Evolutionary conservation across 768 basidiomycete species (phyloP).

Genomic region (Mycena vulgaris): DNA sequence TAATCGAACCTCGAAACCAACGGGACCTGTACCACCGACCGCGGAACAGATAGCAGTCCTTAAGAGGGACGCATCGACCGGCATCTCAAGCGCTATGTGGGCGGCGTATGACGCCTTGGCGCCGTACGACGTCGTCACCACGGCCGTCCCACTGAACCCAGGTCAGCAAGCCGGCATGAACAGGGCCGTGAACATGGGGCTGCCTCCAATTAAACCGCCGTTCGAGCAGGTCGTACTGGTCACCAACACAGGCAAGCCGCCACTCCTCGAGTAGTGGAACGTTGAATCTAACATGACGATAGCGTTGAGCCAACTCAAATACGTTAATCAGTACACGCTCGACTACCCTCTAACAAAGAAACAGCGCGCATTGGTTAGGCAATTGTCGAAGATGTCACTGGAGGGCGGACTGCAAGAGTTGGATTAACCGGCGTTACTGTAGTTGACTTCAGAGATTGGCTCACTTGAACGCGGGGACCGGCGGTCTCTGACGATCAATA

Average conservation of each 20-base stretch:
- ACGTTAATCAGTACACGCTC: no score
- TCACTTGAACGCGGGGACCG: no score
- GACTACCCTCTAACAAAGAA: no score
- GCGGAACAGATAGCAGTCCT: background rate
- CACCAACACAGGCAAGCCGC: conserved; percentile 1
- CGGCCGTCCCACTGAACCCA: background rate
- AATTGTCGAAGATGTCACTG: no score
- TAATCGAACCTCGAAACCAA: no score
- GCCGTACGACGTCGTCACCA: background rate
- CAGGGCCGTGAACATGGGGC: background rate
- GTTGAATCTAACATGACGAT: background rate
- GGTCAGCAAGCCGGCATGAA: background rate
- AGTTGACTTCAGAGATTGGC: no score
- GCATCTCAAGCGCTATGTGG: conserved; percentile 7
- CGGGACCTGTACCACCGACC: no score
- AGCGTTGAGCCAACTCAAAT: no score
- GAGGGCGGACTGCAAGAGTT: no score
- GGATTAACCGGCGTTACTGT: no score
- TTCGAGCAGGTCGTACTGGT: conserved; percentile 15
- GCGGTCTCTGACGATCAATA: no score
- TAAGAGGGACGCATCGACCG: background rate
- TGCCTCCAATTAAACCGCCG: background rate
- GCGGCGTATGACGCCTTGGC: background rate
- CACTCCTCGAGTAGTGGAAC: background rate
- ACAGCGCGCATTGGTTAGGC: no score